Evolutionary conservation across 495 filamentous ascomycete species (phyloP), one percentile per base, ranked within the genome.

Genomic region (Penicillium pulvis): DNA sequence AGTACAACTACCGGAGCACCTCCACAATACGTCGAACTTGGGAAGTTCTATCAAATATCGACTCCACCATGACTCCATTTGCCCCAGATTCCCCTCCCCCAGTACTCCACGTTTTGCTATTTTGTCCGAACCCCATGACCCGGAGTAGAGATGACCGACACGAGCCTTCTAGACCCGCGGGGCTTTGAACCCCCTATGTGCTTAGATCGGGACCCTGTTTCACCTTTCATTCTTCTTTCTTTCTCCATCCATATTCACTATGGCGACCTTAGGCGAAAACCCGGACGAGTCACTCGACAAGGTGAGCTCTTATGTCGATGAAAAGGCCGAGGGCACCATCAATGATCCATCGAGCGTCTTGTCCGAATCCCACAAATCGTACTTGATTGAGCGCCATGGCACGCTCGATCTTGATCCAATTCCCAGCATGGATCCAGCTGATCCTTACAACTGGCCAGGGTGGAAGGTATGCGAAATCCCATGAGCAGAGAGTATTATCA

Each of bases 371-470:
- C 80, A 83, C 58, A 74, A 75, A 53, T 62, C 76, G 2, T 84
- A 82, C 59, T 64, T 84, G 30, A 45, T 83, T 1, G 50, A 76
- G 35, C 76, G 80, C 31, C 81, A 85, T 79, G 81, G 81, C 41
- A 84, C 78, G 0, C 39, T 80, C 19, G 74, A 83, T 44, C 71
- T 85, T 12, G 78, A 81, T 57, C 82, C 82, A 0, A 55, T 84
- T n/a, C 82, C 82, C 16, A 72, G 72, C 35, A 73, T 72, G 59
- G 73, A 73, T 36, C 72, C 74, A 14, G 79, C 75, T 7, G 82
- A 84, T 66, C 82, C 82, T 20, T 81, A 79, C 57, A 83, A 85
- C 51, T 83, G 82, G 82, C 73, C 79, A 6, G 16, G 44, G 11
- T 82, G 79, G 77, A 82, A 83, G 75, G 79, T 81, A 54, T 62